Conservation (phyloP, 164 flowering plant genomes). For the Paratinospora sagittata region DNA sequence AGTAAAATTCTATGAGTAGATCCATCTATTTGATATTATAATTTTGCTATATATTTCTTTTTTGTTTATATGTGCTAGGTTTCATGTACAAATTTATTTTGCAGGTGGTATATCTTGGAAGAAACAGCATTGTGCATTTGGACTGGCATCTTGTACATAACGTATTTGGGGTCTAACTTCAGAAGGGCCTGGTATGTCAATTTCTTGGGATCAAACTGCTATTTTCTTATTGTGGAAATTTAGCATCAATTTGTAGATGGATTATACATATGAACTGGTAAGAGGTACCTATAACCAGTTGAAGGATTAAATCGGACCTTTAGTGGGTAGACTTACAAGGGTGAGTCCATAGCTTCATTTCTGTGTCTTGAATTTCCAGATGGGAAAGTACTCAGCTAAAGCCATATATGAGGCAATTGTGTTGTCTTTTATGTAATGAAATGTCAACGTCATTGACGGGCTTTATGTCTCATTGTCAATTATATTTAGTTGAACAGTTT, state of each 20-base stretch:
- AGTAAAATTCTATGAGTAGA: too few species aligned
- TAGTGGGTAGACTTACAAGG: not conserved
- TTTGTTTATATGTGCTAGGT: not conserved
- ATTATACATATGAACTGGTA: not conserved
- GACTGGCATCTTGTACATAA: slow-evolving; percentile 73
- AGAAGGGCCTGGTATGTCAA: slow-evolving; percentile 53
- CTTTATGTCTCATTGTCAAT: not conserved
- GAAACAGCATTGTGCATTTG: slow-evolving; percentile 83
- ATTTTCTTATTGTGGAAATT: not conserved
- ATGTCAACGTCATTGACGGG: not conserved
- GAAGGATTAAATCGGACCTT: not conserved
- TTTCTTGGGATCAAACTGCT: not conserved
- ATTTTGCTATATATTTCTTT: not conserved
- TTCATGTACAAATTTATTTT: slow-evolving; percentile 11
- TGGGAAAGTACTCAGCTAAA: not conserved
- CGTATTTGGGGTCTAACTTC: slow-evolving; percentile 51
- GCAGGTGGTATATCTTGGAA: slow-evolving; percentile 89
- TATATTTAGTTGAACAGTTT: not conserved
- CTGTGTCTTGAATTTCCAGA: not conserved
- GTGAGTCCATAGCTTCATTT: not conserved
- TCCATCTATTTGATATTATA: not conserved
- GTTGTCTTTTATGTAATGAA: not conserved
- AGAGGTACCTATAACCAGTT: not conserved
- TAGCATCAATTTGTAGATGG: not conserved
- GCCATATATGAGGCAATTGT: not conserved